Base-by-base conservation (phyloP, 2,329 filamentous ascomycete genomes). In the Mycosphaerella arachidis region DNA sequence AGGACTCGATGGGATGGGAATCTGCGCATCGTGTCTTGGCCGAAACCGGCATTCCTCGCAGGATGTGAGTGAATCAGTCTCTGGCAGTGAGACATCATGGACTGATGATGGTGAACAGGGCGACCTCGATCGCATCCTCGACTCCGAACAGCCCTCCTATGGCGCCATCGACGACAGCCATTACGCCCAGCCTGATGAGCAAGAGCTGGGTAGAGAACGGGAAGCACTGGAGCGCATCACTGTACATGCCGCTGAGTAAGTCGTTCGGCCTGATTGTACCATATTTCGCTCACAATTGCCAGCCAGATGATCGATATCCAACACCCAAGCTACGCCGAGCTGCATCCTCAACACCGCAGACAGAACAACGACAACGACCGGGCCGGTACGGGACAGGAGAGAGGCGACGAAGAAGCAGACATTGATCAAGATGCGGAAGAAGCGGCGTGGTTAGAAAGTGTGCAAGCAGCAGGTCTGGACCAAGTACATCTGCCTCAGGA, bases 261-360 rank as follows among this genome's bases (percentile, higher is more conserved):
- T 71, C 48, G 29, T 53, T 12, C 43, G 27, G 43, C 6, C 30
- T 30, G 24, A 18, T 30, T 20, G 30, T 10, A 16, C 27, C 24
- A 52, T 35, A 52, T 7, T 13, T 3, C 13, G 30, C 50, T 20
- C 6, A 20, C 55, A 54, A 18, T 43, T 7, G n/a, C 40, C 62
- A 81, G 79, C 69, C 78, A 80, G 64, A 72, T 81, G 70, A 81
- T 81, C 66, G 77, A 80, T 67, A 77, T 80, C 63, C 74, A 76
- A 55, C 77, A 80, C 55, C 72, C 73, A 53, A 72, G 75, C 66
- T 70, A 74, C 46, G 71, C 76, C 30, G 66, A 69, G 37, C 70
- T 76, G 54, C 63, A 64, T 53, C 63, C 66, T 27, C 63, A 64
- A 53, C 29, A 63, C 6, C 53, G 60, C 13, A 53, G 45, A 16